Conservation (phyloP, 805 yeast genomes). For the Starmera pachycereana region DNA sequence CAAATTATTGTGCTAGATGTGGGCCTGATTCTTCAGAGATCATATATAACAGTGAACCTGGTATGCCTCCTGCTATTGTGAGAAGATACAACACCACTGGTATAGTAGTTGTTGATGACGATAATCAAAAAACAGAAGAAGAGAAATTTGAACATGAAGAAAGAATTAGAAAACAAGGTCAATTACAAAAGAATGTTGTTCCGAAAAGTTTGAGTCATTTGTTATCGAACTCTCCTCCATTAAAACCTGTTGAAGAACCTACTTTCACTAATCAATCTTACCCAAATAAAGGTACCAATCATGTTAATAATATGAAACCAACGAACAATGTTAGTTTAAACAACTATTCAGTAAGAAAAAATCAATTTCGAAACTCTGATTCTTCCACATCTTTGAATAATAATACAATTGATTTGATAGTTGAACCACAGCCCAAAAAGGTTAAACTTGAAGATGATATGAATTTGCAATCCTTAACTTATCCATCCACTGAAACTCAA, state of each 20-base stretch:
- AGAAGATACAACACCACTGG: slow-evolving; percentile 27
- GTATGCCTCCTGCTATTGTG: slow-evolving; percentile 52
- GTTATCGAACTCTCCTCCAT: slow-evolving; percentile 29
- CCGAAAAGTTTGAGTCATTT: slow-evolving; percentile 46
- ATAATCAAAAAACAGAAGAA: slow-evolving; percentile 26
- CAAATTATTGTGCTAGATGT: slow-evolving; percentile 50
- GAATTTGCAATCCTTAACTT: neutral
- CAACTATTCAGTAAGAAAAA: no score
- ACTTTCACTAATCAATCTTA: slow-evolving; percentile 1
- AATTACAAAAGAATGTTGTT: slow-evolving; percentile 38
- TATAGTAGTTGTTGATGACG: slow-evolving; percentile 5
- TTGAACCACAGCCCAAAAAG: neutral
- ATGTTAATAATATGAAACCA: neutral
- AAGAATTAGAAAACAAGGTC: slow-evolving; percentile 37
- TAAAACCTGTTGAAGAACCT: slow-evolving; percentile 17
- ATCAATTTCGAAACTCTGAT: no score
- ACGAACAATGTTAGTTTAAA: no score
- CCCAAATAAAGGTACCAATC: neutral
- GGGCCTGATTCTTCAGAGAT: slow-evolving; percentile 53
- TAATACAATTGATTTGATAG: no score
- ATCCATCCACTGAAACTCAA: slow-evolving; percentile 3
- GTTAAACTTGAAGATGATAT: neutral
- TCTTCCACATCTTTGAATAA: no score
- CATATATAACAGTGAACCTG: slow-evolving; percentile 33
- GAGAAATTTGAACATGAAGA: slow-evolving; percentile 38